phyloP scores from a whole-genome alignment of 306 rosid genomes.

The Begonia fuchsioides region DNA sequence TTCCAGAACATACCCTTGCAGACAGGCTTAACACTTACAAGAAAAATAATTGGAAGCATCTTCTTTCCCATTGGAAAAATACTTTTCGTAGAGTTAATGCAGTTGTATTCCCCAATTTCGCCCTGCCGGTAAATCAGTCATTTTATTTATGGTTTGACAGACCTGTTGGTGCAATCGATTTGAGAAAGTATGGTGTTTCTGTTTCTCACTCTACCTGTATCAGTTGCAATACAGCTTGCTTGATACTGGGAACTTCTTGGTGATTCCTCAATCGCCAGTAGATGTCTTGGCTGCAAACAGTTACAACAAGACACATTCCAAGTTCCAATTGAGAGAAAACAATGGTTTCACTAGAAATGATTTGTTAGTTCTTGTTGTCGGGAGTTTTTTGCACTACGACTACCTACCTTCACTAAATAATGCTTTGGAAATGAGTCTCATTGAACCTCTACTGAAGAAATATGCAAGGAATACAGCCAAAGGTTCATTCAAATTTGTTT shows the following conservation, averaged over 20 bases:
- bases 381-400: conserved; percentile 58
- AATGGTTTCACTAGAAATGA: conserved; percentile 46
- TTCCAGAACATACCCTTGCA: conserved; percentile 80
- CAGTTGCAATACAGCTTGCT: conserved; percentile 85
- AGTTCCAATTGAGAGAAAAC: conserved; percentile 38
- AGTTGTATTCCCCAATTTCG: conserved; percentile 82
- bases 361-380: conserved; percentile 61
- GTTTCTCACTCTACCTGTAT: conserved; percentile 13
- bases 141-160: background rate
- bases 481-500: conserved; percentile 61
- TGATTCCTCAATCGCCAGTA: conserved; percentile 88
- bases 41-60: conserved; percentile 52
- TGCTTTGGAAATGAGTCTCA: conserved; percentile 60
- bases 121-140: conserved; percentile 59
- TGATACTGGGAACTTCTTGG: conserved; percentile 85
- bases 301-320: conserved; percentile 48
- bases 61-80: conserved; percentile 74
- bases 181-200: too few relatives aligned
- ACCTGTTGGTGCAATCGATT: too few relatives aligned
- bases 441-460: conserved; percentile 62
- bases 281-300: conserved; percentile 78
- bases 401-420: conserved; percentile 51
- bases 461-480: conserved; percentile 54
- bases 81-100: conserved; percentile 63
- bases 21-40: conserved; percentile 53